Percentiles rank a stretch among this genome's conserved stretches.
These are phyloP conservation scores for Cephalotrichum gorgonifer DNA, from an alignment of 2,329 filamentous ascomycete species.

Conservation along the genomic window DNA sequence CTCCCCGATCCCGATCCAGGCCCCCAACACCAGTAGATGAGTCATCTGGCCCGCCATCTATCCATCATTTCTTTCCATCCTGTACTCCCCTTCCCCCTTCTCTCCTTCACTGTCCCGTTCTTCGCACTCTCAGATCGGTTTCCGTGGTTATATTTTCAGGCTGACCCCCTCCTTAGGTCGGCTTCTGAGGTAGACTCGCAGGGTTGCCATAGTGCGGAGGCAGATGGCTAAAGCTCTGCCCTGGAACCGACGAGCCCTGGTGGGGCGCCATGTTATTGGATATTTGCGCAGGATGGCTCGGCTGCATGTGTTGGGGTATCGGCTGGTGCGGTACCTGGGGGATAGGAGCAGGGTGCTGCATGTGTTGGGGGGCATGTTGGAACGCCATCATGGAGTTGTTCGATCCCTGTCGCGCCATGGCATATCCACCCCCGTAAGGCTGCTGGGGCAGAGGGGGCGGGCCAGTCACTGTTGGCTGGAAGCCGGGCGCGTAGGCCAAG, in stretches of 20 bases:
- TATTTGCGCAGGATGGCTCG: constrained; percentile 28
- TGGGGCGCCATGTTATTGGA: constrained; percentile 34
- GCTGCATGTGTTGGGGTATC: constrained; percentile 23
- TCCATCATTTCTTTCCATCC: neutral
- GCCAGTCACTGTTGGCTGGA: constrained; percentile 27
- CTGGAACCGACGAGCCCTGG: constrained; percentile 22
- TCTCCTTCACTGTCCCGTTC: neutral
- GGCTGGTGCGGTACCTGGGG: constrained; percentile 8
- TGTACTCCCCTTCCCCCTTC: neutral
- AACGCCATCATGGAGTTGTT: constrained; percentile 41
- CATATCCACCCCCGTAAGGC: constrained; percentile 38
- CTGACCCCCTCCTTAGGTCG: constrained; percentile 12
- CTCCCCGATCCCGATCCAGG: neutral
- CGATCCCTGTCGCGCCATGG: constrained; percentile 46
- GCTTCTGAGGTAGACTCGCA: constrained; percentile 49
- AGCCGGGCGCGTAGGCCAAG: constrained; percentile 33
- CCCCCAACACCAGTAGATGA: constrained; percentile 4
- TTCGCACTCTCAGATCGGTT: neutral
- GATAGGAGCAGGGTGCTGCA: neutral
- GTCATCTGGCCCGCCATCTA: neutral
- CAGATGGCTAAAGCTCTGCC: constrained; percentile 40
- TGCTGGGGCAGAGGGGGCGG: constrained; percentile 17
- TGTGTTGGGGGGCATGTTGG: constrained; percentile 27
- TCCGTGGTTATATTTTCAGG: neutral
- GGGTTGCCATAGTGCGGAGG: constrained; percentile 48